Evolutionary conservation across 495 filamentous ascomycete species (phyloP).

Genomic region (Xeromyces bisporus): DNA sequence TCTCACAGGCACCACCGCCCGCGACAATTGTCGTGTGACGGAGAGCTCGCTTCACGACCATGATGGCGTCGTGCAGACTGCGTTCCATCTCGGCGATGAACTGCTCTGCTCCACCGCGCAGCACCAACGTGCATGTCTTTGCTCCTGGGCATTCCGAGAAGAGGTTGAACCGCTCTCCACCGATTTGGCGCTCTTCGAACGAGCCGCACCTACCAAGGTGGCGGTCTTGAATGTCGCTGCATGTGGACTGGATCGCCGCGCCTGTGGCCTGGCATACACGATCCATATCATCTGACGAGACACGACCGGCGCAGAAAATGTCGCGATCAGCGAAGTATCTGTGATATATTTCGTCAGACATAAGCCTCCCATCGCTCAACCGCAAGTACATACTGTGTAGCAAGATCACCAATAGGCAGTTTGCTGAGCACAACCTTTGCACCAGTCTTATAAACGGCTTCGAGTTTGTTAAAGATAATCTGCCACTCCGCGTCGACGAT

Average conservation of each 20-base stretch:
- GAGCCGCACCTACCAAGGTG: conserved; percentile 81
- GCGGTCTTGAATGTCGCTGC: conserved; percentile 78
- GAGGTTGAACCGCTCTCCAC: conserved; percentile 93
- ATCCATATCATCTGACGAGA: conserved; percentile 85
- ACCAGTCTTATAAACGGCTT: conserved; percentile 79
- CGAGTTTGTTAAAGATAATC: conserved; percentile 98
- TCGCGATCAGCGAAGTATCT: conserved; percentile 92
- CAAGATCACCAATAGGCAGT: conserved; percentile 91
- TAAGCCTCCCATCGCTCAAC: neutral
- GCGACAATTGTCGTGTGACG: conserved; percentile 88
- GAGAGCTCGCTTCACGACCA: conserved; percentile 96
- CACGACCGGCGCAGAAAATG: conserved; percentile 94
- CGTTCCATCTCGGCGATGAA: conserved; percentile 98
- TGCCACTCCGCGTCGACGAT: conserved; percentile 99
- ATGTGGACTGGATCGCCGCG: conserved; percentile 83
- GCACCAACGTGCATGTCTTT: conserved; percentile 90
- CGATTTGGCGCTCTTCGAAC: conserved; percentile 95
- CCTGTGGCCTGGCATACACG: conserved; percentile 90
- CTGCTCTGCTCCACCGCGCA: conserved; percentile 92
- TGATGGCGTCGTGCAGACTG: conserved; percentile 93
- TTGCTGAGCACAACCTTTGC: conserved; percentile 96
- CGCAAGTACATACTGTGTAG: conserved; percentile 82
- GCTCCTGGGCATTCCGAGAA: conserved; percentile 90
- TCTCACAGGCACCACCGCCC: conserved; percentile 87
- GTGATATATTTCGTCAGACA: conserved; percentile 5